These are phyloP conservation scores for Diplocarpon mali DNA, from an alignment of 2,329 filamentous ascomycete species.

Conservation along the genomic window DNA sequence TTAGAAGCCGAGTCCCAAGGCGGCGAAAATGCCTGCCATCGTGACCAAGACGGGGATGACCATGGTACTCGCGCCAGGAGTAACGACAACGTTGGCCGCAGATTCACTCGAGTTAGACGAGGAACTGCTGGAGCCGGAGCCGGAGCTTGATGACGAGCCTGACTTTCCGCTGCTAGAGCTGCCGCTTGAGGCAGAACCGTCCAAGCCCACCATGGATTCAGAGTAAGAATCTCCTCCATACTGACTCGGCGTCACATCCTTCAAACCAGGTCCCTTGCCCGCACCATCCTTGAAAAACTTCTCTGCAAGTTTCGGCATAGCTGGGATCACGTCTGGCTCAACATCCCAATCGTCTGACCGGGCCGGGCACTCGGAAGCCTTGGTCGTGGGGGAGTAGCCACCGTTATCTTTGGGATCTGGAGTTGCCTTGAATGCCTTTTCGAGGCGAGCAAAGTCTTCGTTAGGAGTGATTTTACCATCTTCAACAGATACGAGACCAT, in stretches of 20 bases:
- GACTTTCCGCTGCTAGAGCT: background rate
- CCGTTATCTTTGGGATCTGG: constrained; percentile 39
- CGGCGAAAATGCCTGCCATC: background rate
- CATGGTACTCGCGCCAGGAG: background rate
- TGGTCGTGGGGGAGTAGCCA: constrained; percentile 32
- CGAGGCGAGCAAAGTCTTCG: constrained; percentile 37
- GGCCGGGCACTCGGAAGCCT: constrained; percentile 34
- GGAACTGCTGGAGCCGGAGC: background rate
- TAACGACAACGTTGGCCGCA: background rate
- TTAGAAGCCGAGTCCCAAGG: background rate
- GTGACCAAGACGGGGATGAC: background rate
- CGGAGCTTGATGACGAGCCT: too few relatives aligned
- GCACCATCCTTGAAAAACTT: constrained; percentile 38
- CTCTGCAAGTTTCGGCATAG: constrained; percentile 33
- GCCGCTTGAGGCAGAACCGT: background rate
- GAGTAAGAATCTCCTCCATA: constrained; percentile 6
- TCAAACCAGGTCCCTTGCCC: constrained; percentile 24
- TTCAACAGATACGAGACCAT: constrained; percentile 38
- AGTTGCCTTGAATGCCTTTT: constrained; percentile 33
- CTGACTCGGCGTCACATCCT: constrained; percentile 3
- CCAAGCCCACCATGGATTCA: constrained; percentile 1
- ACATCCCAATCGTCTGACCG: constrained; percentile 38
- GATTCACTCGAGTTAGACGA: background rate
- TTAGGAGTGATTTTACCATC: constrained; percentile 31
- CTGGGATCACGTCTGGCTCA: constrained; percentile 34